These are phyloP conservation scores for Pseudogymnoascus destructans DNA, from an alignment of 2,329 filamentous ascomycete genomes.

Conservation along the genomic window DNA sequence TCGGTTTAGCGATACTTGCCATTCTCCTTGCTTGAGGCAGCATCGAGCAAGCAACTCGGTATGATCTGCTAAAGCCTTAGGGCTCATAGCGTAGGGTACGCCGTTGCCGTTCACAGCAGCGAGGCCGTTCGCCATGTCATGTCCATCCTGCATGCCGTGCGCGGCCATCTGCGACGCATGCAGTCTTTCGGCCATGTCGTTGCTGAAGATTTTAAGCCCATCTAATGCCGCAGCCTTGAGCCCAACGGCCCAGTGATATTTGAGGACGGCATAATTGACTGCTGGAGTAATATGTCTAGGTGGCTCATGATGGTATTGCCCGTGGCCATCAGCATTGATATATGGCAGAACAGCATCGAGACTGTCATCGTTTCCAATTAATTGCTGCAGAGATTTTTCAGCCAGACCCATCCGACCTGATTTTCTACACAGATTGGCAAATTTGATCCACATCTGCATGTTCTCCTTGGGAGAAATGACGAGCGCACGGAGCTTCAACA, in stretches of 20 bases:
- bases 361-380: slow-evolving; percentile 61
- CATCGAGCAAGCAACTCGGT: slow-evolving; percentile 78
- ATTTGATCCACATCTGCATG: slow-evolving; percentile 99
- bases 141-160: slow-evolving; percentile 22
- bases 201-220: slow-evolving; percentile 46
- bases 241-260: slow-evolving; percentile 87
- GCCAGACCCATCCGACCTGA: slow-evolving; percentile 87
- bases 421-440: slow-evolving; percentile 94
- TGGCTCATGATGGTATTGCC: slow-evolving; percentile 14
- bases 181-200: slow-evolving; percentile 37
- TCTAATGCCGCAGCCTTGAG: slow-evolving; percentile 49
- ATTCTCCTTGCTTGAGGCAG: slow-evolving; percentile 91
- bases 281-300: slow-evolving; percentile 39
- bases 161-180: slow-evolving; percentile 21
- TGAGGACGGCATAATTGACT: slow-evolving; percentile 91
- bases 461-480: slow-evolving; percentile 89
- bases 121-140: slow-evolving; percentile 20
- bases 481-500: slow-evolving; percentile 86
- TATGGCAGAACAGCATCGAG: slow-evolving; percentile 49
- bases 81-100: slow-evolving; percentile 28
- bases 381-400: slow-evolving; percentile 82
- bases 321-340: slow-evolving; percentile 33
- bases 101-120: slow-evolving; percentile 27
- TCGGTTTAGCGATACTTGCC: slow-evolving; percentile 75
- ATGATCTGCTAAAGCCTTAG: slow-evolving; percentile 42